These are phyloP conservation scores for Flaveria brownii DNA, from an alignment of 129 eudicot genomes.

Conservation along the genomic window DNA sequence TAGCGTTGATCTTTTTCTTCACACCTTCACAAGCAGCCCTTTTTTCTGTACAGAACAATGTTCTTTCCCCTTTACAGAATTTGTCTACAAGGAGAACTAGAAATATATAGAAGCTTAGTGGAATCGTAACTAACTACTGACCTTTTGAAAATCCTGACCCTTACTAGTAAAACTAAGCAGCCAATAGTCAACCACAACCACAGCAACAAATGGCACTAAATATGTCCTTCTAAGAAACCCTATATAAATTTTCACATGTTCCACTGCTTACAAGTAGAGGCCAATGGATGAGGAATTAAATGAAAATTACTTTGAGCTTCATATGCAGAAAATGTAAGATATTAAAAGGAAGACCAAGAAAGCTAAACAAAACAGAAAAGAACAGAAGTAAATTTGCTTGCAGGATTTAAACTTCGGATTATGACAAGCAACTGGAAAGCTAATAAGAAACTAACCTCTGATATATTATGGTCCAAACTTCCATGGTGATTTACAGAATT, in stretches of 20 bases:
- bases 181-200: background rate
- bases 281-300: constrained; percentile 4
- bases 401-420: background rate
- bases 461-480: constrained; percentile 34
- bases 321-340: constrained; percentile 1
- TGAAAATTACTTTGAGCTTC: constrained; percentile 11
- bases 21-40: constrained; percentile 13
- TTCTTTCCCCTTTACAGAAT: background rate
- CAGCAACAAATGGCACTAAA: background rate
- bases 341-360: constrained; percentile 14
- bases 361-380: background rate
- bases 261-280: constrained; percentile 6
- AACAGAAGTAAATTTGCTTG: background rate
- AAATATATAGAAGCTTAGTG: background rate
- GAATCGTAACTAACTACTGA: background rate
- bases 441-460: constrained; percentile 45
- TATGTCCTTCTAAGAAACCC: constrained; percentile 17
- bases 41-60: background rate
- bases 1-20: background rate
- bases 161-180: constrained; percentile 1
- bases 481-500: constrained; percentile 27
- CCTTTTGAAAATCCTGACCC: background rate
- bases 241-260: background rate
- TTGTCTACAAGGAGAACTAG: background rate
- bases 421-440: constrained; percentile 12